phyloP scores from a whole-genome alignment of 1,284 basidiomycete species.

The Termitomyces sp. region DNA sequence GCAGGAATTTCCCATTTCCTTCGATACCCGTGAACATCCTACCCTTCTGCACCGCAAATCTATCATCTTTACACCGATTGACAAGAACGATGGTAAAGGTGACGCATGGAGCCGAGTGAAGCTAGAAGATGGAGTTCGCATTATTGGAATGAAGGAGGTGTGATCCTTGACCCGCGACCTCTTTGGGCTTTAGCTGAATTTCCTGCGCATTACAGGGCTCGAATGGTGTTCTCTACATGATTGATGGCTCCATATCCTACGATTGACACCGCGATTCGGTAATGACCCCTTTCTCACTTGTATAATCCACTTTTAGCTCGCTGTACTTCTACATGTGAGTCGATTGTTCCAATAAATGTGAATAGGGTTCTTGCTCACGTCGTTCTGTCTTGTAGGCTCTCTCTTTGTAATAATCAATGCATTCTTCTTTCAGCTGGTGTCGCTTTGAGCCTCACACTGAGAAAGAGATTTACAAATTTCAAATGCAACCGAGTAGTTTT shows the following conservation, averaged over 20 bases:
- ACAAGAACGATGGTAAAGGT: slow-evolving; percentile 30
- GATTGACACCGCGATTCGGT: not conserved
- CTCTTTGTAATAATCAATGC: not conserved
- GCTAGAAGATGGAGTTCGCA: slow-evolving; percentile 48
- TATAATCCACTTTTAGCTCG: not conserved
- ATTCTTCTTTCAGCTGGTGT: not conserved
- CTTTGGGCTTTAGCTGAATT: slow-evolving; percentile 3
- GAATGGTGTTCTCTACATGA: slow-evolving; percentile 67
- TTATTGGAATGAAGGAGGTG: slow-evolving; percentile 57
- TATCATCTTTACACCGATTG: slow-evolving; percentile 43
- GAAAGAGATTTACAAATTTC: too few relatives aligned
- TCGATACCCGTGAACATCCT: slow-evolving; percentile 33
- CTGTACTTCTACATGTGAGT: not conserved
- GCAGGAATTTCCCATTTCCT: slow-evolving; percentile 39
- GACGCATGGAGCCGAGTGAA: slow-evolving; percentile 55
- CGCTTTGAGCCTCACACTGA: not conserved
- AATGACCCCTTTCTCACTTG: not conserved
- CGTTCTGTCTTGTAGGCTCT: not conserved
- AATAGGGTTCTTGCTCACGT: not conserved
- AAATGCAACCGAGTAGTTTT: not conserved
- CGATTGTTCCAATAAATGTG: not conserved
- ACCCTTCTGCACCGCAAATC: slow-evolving; percentile 55
- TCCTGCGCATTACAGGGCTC: slow-evolving; percentile 39
- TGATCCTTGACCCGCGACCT: slow-evolving; percentile 13
- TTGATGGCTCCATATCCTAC: slow-evolving; percentile 45